Conservation (phyloP, 1,284 basidiomycete species). For the Lentinula novae-zelandiae region DNA sequence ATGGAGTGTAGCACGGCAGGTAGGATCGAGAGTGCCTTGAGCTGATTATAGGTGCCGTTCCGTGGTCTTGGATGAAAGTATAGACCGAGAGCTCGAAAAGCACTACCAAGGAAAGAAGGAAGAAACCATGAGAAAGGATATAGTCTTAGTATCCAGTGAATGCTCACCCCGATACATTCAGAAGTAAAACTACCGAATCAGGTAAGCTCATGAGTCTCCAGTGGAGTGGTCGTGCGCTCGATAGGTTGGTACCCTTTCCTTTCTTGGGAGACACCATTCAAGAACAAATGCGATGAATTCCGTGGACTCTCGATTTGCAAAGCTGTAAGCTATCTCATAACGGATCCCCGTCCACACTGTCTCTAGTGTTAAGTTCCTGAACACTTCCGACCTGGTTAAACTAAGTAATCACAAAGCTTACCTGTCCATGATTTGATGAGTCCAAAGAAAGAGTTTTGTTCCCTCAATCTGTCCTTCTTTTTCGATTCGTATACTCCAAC, state of each 20-base stretch:
- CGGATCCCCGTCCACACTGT: neutral
- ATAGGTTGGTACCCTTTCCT: neutral
- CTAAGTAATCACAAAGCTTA: neutral
- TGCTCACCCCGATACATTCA: neutral
- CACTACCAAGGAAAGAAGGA: neutral
- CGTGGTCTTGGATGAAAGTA: neutral
- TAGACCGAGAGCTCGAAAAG: neutral
- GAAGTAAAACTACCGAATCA: neutral
- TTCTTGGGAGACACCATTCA: neutral
- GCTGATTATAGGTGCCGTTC: neutral
- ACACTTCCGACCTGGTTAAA: neutral
- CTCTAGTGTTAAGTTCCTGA: neutral
- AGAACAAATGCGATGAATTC: neutral
- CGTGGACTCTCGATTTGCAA: neutral
- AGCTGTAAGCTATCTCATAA: neutral
- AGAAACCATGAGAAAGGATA: slow-evolving; percentile 1
- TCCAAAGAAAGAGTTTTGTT: neutral
- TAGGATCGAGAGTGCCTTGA: neutral
- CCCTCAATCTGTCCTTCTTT: neutral
- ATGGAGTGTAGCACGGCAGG: neutral
- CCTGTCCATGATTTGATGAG: neutral
- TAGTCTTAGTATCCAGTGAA: neutral
- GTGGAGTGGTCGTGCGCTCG: neutral
- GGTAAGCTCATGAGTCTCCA: neutral
- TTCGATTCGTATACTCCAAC: neutral